Base-by-base conservation (phyloP, 495 filamentous ascomycete species). In the Letharia columbiana region DNA sequence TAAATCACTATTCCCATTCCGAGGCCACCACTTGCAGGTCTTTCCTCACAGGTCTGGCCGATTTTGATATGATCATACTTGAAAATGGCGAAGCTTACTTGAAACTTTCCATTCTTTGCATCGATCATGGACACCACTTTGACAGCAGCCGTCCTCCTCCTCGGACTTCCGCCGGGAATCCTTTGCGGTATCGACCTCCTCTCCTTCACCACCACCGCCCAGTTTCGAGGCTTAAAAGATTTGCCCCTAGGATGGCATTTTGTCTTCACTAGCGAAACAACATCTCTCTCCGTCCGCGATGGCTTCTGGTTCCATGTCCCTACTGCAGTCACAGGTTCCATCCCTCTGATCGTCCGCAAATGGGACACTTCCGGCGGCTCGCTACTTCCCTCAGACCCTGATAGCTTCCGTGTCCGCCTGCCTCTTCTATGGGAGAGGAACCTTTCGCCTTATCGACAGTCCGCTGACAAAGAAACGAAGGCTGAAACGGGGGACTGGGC, bases 241-340 rank as follows among this genome's bases (percentile, higher is more conserved):
- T 62, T 88, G 15, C 80, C 86, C 1, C 58, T 71, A 3, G 84
- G 85, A 54, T 84, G 79, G 76, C 86, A 89, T 67, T 87, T 87
- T 68, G 73, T 86, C 23, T 89, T 87, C 71, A 84, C 81, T 0
- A 78, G 83, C 33, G 79, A 83, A 35, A 84, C 80, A 56, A 74
- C 80, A 37, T 81, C 80, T 18, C 73, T 84, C 35, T 85, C 85
- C 8, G 72, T 87, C 18, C 79, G 86, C 17, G 80, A 84, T 67
- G 86, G 86, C 12, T 78, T 79, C 49, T 89, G 86, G 86, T 85
- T 88, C 73, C 75, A 81, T 63, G 76, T 89, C 49, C 79, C 68
- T 28, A 63, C 73, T 63, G 50, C 56, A 52, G 52, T 58, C 12
- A 61, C 67, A 52, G 13, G 33, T 17, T 47, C 52, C 18, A 35